phyloP scores from a whole-genome alignment of 2,329 filamentous ascomycete genomes.

The Rhinocladiella similis region DNA sequence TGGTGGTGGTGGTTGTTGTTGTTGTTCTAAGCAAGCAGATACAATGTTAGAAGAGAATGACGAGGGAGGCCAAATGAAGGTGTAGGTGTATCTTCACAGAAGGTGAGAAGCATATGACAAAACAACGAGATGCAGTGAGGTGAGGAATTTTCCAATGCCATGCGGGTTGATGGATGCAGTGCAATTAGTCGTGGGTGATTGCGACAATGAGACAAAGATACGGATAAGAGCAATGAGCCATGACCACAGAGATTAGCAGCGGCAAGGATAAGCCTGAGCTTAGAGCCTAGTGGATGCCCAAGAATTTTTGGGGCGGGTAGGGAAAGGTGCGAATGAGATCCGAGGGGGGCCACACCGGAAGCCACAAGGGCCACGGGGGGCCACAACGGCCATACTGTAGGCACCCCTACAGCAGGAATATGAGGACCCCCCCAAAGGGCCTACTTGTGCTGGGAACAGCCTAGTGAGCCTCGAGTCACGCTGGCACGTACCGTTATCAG shows the following conservation, averaged over 20 bases:
- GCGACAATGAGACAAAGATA: not conserved
- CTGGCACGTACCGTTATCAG: conserved; percentile 22
- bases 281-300: not conserved
- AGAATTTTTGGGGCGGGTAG: not conserved
- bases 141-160: not conserved
- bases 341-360: too few relatives aligned
- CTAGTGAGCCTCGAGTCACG: too few relatives aligned
- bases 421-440: too few relatives aligned
- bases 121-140: not conserved
- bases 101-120: conserved; percentile 6
- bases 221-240: not conserved
- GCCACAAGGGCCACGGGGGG: not conserved
- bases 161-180: conserved; percentile 6
- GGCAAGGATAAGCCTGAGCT: not conserved
- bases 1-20: not conserved
- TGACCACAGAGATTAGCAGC: conserved; percentile 1
- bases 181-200: not conserved
- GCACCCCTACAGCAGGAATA: too few relatives aligned
- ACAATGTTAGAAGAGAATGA: conserved; percentile 2
- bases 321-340: not conserved
- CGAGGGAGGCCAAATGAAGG: conserved; percentile 1
- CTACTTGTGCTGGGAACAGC: too few relatives aligned
- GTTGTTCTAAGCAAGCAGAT: not conserved
- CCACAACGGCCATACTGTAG: too few relatives aligned
- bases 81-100: not conserved